Conservation (phyloP, 169 alveolate species). For the Plasmodium malariae region DNA sequence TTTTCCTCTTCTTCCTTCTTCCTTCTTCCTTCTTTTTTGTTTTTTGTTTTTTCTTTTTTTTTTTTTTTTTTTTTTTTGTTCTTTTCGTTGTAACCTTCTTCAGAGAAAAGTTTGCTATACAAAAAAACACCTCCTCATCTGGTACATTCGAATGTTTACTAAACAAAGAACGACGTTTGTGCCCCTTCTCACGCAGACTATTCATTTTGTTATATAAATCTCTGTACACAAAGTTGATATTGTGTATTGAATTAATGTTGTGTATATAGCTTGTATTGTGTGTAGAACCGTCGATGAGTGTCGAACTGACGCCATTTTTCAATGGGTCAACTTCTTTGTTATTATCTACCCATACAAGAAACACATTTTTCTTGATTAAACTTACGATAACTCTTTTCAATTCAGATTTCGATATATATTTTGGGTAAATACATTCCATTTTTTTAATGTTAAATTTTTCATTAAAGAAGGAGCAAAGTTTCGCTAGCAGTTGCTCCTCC, state of each 20-base stretch:
- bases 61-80: not conserved
- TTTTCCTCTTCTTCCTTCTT: too few species aligned
- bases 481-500: conserved; percentile 82
- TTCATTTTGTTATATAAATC: conserved; percentile 36
- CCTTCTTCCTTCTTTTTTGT: too few species aligned
- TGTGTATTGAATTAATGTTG: conserved; percentile 66
- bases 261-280: too few species aligned
- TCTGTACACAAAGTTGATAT: conserved; percentile 51
- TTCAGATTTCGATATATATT: conserved; percentile 73
- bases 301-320: conserved; percentile 28
- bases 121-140: conserved; percentile 29
- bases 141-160: conserved; percentile 13
- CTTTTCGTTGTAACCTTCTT: conserved; percentile 27
- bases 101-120: conserved; percentile 39
- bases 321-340: not conserved
- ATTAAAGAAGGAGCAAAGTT: conserved; percentile 79
- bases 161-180: not conserved
- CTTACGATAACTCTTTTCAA: conserved; percentile 69
- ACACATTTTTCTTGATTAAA: conserved; percentile 76
- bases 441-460: conserved; percentile 78
- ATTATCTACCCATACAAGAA: conserved; percentile 64
- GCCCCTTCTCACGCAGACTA: conserved; percentile 9
- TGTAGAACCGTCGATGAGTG: conserved; percentile 38
- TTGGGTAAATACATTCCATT: conserved; percentile 81
- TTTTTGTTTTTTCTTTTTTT: too few species aligned